A percentile compares a stretch with the other conserved stretches of the same genome.
Evolutionary conservation across 2,329 filamentous ascomycete species (phyloP).

Genomic region (Neopestalotiopsis rosae): DNA sequence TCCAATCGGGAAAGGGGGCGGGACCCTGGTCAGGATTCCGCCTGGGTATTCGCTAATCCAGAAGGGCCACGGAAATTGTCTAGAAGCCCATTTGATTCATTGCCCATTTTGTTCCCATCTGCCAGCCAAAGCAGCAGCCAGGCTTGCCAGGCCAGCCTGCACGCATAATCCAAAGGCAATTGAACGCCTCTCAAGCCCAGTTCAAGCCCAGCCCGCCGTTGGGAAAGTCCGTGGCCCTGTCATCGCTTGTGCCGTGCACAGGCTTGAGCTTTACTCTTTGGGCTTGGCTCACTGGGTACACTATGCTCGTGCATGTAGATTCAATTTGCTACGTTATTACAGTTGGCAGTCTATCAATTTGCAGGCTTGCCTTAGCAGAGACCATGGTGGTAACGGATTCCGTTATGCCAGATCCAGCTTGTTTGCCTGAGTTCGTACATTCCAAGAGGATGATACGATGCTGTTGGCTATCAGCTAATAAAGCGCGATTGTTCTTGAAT

Average conservation of each 20-base stretch:
- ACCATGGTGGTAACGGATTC: too few relatives aligned
- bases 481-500: too few relatives aligned
- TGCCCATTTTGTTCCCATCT: not conserved
- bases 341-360: not conserved
- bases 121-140: not conserved
- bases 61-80: conserved; percentile 13
- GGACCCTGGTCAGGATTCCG: conserved; percentile 12
- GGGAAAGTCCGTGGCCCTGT: not conserved
- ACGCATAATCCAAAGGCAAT: not conserved
- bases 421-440: too few relatives aligned
- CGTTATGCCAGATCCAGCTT: too few relatives aligned
- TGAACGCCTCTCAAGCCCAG: not conserved
- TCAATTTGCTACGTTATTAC: too few relatives aligned
- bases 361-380: not conserved
- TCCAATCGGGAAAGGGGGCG: conserved; percentile 30
- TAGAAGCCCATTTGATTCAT: conserved; percentile 5
- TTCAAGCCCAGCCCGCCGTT: not conserved
- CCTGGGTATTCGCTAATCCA: conserved; percentile 18
- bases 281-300: too few relatives aligned
- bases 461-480: too few relatives aligned
- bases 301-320: too few relatives aligned
- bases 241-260: not conserved
- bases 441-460: too few relatives aligned
- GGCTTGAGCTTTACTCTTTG: too few relatives aligned
- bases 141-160: too few relatives aligned